Evolutionary conservation across 352 stramenopile genomes (phyloP).

Genomic region (Globisporangium alternatum): DNA sequence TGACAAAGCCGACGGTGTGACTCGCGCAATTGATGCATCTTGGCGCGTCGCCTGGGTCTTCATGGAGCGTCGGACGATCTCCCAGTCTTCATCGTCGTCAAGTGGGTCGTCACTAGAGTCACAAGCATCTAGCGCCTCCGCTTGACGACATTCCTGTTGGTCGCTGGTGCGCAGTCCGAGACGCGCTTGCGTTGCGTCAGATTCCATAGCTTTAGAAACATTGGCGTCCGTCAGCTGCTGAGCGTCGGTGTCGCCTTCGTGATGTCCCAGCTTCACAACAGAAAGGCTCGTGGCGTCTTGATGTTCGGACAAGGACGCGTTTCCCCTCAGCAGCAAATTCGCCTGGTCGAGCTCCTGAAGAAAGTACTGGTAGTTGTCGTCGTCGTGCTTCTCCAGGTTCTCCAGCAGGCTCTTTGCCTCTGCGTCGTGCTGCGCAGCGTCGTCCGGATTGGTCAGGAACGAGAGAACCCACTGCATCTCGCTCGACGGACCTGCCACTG

Average conservation of each 20-base stretch:
- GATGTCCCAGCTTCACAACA: neutral
- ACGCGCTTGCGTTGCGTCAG: neutral
- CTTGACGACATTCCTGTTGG: neutral
- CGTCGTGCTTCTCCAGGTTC: constrained; percentile 36
- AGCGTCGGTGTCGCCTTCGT: neutral
- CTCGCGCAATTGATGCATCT: neutral
- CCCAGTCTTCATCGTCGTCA: constrained; percentile 34
- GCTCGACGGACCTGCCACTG: constrained; percentile 16
- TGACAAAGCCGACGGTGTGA: neutral
- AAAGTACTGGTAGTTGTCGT: constrained; percentile 77
- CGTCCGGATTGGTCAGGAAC: constrained; percentile 55
- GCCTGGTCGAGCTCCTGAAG: constrained; percentile 52
- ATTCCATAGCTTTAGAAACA: neutral
- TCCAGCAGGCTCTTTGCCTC: constrained; percentile 55
- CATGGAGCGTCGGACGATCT: constrained; percentile 33
- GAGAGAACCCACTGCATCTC: constrained; percentile 77
- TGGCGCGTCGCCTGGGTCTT: constrained; percentile 17
- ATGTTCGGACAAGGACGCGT: neutral
- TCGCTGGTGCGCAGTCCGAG: neutral
- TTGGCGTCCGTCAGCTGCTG: neutral
- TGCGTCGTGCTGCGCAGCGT: constrained; percentile 36
- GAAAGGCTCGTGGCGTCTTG: neutral
- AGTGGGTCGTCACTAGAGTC: neutral
- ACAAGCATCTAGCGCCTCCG: neutral
- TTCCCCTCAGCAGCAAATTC: constrained; percentile 27